phyloP scores from a whole-genome alignment of 345 rosid species.

The Gynandropsis gynandra region DNA sequence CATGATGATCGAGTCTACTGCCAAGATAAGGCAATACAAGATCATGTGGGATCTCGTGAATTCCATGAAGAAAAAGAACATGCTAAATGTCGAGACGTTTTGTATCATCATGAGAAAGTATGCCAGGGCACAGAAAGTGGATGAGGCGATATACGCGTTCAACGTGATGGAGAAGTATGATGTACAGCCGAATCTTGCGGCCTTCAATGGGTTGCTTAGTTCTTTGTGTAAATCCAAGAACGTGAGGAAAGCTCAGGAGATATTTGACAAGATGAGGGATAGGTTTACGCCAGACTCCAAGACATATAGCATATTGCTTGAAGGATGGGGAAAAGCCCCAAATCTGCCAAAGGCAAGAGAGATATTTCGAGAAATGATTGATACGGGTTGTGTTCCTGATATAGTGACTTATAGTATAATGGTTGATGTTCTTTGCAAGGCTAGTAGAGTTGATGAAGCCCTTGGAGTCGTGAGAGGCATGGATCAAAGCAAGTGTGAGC shows the following conservation, averaged over 20 bases:
- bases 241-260: slow-evolving; percentile 85
- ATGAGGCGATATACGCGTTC: slow-evolving; percentile 74
- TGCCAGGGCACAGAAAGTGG: slow-evolving; percentile 68
- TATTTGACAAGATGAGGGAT: slow-evolving; percentile 58
- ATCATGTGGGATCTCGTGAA: slow-evolving; percentile 84
- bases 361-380: slow-evolving; percentile 62
- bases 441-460: slow-evolving; percentile 88
- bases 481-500: slow-evolving; percentile 45
- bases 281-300: slow-evolving; percentile 50
- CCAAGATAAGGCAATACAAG: slow-evolving; percentile 79
- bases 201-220: slow-evolving; percentile 74
- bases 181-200: slow-evolving; percentile 51
- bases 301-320: slow-evolving; percentile 79
- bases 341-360: slow-evolving; percentile 82
- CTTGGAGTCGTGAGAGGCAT: slow-evolving; percentile 56
- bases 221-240: slow-evolving; percentile 86
- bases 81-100: slow-evolving; percentile 70
- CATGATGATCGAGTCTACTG: slow-evolving; percentile 58
- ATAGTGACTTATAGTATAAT: slow-evolving; percentile 77
- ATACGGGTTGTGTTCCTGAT: slow-evolving; percentile 64
- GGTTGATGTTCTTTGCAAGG: slow-evolving; percentile 84
- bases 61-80: slow-evolving; percentile 57
- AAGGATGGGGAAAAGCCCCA: slow-evolving; percentile 88
- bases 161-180: slow-evolving; percentile 81
- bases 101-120: slow-evolving; percentile 90